phyloP scores from a whole-genome alignment of 2,329 filamentous ascomycete genomes.

The Shiraia bambusicola region DNA sequence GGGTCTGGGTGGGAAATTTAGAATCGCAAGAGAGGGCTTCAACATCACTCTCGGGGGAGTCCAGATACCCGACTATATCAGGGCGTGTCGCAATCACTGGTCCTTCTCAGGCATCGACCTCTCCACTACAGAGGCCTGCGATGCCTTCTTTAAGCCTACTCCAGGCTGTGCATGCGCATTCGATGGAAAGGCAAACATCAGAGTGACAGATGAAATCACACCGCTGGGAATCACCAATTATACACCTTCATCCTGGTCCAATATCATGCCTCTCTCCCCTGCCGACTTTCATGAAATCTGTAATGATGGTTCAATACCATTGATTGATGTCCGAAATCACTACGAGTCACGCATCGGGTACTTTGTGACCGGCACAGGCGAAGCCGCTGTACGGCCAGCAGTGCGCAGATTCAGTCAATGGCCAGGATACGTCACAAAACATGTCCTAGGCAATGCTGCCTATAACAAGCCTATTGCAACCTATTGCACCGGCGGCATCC shows the following conservation, averaged over 20 bases:
- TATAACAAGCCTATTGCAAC: slow-evolving; percentile 20
- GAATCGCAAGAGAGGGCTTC: slow-evolving; percentile 25
- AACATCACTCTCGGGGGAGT: slow-evolving; percentile 27
- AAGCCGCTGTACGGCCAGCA: slow-evolving; percentile 16
- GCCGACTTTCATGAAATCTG: slow-evolving; percentile 22
- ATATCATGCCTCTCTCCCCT: slow-evolving; percentile 18
- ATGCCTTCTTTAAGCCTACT: slow-evolving; percentile 25
- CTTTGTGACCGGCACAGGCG: slow-evolving; percentile 20
- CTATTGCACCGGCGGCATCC: slow-evolving; percentile 28
- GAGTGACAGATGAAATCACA: slow-evolving; percentile 25
- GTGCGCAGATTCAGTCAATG: slow-evolving; percentile 29
- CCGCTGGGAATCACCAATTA: slow-evolving; percentile 28
- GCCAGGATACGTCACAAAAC: slow-evolving; percentile 22
- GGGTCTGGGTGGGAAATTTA: slow-evolving; percentile 20
- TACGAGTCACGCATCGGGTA: slow-evolving; percentile 30
- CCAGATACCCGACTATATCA: slow-evolving; percentile 13
- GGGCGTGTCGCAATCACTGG: slow-evolving; percentile 22
- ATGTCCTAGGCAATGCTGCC: slow-evolving; percentile 15
- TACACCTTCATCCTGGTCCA: slow-evolving; percentile 19
- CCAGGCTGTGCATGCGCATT: slow-evolving; percentile 27
- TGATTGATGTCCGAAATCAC: slow-evolving; percentile 29
- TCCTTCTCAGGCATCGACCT: slow-evolving; percentile 20
- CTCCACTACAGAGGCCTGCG: slow-evolving; percentile 4
- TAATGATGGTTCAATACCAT: slow-evolving; percentile 12
- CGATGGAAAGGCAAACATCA: slow-evolving; percentile 10